These are phyloP conservation scores for Niebla homalea DNA, from an alignment of 495 filamentous ascomycete genomes.

Conservation along the genomic window DNA sequence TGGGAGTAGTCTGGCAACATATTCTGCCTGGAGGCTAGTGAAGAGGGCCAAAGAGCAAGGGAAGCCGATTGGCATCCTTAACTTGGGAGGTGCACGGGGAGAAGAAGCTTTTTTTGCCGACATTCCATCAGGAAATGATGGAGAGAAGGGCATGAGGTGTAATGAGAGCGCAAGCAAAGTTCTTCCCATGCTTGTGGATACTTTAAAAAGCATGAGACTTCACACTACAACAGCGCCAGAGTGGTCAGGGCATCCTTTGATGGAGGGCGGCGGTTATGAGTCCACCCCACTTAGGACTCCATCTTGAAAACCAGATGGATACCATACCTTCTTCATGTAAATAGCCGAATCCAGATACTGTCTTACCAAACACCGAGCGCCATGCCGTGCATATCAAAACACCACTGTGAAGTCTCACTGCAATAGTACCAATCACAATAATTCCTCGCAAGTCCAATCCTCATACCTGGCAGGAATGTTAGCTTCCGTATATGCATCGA, in stretches of 20 bases:
- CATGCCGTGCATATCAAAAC: background rate
- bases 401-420: no score
- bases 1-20: constrained; percentile 84
- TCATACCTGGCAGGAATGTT: constrained; percentile 55
- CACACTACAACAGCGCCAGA: background rate
- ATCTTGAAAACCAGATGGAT: background rate
- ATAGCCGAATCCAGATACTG: background rate
- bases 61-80: constrained; percentile 76
- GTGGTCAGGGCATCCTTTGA: background rate
- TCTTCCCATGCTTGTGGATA: constrained; percentile 38
- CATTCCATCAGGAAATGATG: constrained; percentile 31
- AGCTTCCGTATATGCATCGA: background rate
- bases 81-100: constrained; percentile 70
- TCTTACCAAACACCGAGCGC: background rate
- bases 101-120: constrained; percentile 55
- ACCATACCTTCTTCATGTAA: no score
- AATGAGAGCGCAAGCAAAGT: constrained; percentile 40
- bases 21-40: constrained; percentile 83
- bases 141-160: constrained; percentile 35
- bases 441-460: constrained; percentile 97
- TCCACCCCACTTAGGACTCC: constrained; percentile 2
- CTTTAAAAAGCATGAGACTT: constrained; percentile 1
- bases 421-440: constrained; percentile 35
- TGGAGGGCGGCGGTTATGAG: background rate
- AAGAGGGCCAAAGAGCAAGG: constrained; percentile 67